A percentile compares a stretch with the other conserved stretches of the same genome.
These are phyloP conservation scores for Hanseniaspora occidentalis DNA, from an alignment of 805 yeast genomes.

Conservation along the genomic window DNA sequence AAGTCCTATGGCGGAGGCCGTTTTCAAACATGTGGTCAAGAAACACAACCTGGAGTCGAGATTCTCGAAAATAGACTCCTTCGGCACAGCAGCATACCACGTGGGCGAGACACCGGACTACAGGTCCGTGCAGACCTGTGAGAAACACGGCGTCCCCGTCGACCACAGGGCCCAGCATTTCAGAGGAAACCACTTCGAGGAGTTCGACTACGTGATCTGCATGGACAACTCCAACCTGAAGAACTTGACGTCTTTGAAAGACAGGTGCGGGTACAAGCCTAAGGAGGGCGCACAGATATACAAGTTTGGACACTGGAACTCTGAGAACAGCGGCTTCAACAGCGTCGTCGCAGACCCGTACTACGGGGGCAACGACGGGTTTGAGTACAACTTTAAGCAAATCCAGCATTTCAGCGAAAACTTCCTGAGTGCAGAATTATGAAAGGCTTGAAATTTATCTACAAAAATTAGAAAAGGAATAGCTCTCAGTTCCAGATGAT, in stretches of 20 bases:
- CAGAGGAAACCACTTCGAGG: slow-evolving; percentile 33
- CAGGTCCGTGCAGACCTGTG: slow-evolving; percentile 58
- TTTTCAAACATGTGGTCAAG: slow-evolving; percentile 55
- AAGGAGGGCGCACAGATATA: slow-evolving; percentile 27
- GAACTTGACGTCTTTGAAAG: slow-evolving; percentile 39
- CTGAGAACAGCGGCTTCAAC: slow-evolving; percentile 31
- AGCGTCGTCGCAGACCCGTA: slow-evolving; percentile 80
- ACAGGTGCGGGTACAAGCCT: slow-evolving; percentile 21
- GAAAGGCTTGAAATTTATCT: background rate
- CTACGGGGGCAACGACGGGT: slow-evolving; percentile 78
- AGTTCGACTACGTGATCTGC: slow-evolving; percentile 57
- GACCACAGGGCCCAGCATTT: slow-evolving; percentile 68
- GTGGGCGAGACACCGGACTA: slow-evolving; percentile 72
- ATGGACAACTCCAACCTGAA: slow-evolving; percentile 55
- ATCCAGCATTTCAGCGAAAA: slow-evolving; percentile 62
- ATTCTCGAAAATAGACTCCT: slow-evolving; percentile 63
- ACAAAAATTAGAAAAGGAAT: background rate
- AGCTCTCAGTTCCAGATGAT: no score
- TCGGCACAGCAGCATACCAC: slow-evolving; percentile 82
- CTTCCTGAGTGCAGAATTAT: slow-evolving; percentile 30
- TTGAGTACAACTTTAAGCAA: slow-evolving; percentile 68
- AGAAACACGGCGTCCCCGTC: slow-evolving; percentile 59
- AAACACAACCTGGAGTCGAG: slow-evolving; percentile 28
- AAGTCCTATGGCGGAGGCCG: slow-evolving; percentile 97
- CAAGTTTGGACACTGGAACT: slow-evolving; percentile 75